Evolutionary conservation across 345 rosid species (phyloP).

Genomic region (Crucihimalaya himalaica): DNA sequence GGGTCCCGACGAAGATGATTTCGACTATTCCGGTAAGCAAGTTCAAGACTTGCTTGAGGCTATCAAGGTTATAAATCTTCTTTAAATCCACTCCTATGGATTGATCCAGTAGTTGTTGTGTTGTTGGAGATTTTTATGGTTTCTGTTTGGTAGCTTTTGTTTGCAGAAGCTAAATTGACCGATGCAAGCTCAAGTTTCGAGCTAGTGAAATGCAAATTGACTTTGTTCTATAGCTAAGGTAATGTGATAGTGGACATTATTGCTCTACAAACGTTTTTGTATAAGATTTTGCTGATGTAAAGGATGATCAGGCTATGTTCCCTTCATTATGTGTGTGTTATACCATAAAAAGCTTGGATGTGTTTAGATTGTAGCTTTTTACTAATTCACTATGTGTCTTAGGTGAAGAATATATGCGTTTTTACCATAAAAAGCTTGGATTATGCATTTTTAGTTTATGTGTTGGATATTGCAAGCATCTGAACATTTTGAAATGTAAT

Average conservation of each 20-base stretch:
- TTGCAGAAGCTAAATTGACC: constrained; percentile 48
- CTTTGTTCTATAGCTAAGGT: constrained; percentile 83
- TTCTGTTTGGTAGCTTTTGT: constrained; percentile 51
- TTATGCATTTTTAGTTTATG: not conserved
- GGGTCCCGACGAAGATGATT: constrained; percentile 71
- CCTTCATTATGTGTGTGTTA: too few relatives aligned
- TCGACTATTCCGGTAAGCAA: constrained; percentile 46
- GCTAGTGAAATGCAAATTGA: constrained; percentile 75
- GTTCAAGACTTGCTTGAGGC: constrained; percentile 77
- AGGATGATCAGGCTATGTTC: too few relatives aligned
- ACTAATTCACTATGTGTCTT: too few relatives aligned
- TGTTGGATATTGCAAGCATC: not conserved
- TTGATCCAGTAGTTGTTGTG: not conserved
- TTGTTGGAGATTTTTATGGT: constrained; percentile 11
- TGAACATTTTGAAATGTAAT: constrained; percentile 16
- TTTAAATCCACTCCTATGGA: not conserved
- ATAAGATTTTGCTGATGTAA: too few relatives aligned
- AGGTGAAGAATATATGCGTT: too few relatives aligned
- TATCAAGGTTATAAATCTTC: constrained; percentile 59
- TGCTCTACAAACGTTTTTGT: too few relatives aligned
- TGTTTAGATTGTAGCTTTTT: too few relatives aligned
- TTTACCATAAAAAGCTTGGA: too few relatives aligned
- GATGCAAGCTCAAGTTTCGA: constrained; percentile 48
- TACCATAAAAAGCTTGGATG: too few relatives aligned
- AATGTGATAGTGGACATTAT: too few relatives aligned